Conservation (phyloP, 78 protist genomes). For the slime mould (Dictyostelium discoideum) region dicty_2.7 NC_007090.3:4086501-4087000, state of each 20-base stretch:
- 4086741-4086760: background rate
- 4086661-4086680: background rate
- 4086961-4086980: conserved; percentile 92
- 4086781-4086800: conserved; percentile 27
- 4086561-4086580: background rate
- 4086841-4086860: conserved; percentile 88
- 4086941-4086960: conserved; percentile 60
- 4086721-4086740: background rate
- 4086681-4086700: background rate
- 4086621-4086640: conserved; percentile 2
- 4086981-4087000: conserved; percentile 81
- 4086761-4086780: background rate
- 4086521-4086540: conserved; percentile 48
- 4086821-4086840: conserved; percentile 86
- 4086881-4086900: conserved; percentile 42
- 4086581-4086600: background rate
- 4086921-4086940: background rate
- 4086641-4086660: conserved; percentile 16
- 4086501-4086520: conserved; percentile 29
- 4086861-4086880: conserved; percentile 53
- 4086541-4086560: conserved; percentile 38
- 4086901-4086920: conserved; percentile 58
- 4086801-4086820: conserved; percentile 84
- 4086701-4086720: background rate
- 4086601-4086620: background rate